Conservation (phyloP, 345 rosid genomes). For the Eucalyptus victrix region DNA sequence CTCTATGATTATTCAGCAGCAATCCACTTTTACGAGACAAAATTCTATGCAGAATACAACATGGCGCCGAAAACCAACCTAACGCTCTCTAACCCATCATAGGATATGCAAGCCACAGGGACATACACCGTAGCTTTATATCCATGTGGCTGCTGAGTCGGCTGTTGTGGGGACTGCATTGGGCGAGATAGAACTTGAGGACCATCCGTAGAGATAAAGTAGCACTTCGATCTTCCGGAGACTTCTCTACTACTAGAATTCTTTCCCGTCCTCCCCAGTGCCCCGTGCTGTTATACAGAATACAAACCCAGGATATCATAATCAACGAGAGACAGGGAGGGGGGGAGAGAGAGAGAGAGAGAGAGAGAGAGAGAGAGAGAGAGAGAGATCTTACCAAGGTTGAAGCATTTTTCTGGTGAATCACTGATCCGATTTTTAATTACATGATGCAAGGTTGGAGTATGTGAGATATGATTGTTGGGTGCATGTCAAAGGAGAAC, state of each 20-base stretch:
- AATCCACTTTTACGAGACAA: neutral
- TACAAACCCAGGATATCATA: neutral
- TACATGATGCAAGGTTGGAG: neutral
- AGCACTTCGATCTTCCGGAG: neutral
- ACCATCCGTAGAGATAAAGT: neutral
- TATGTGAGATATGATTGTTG: neutral
- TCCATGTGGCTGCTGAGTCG: neutral
- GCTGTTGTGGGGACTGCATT: neutral
- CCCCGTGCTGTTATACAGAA: neutral
- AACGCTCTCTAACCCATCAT: neutral
- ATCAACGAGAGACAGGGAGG: neutral
- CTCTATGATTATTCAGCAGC: neutral
- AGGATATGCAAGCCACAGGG: neutral
- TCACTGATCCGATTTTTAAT: neutral
- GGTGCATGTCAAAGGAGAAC: neutral
- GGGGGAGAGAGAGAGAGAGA: neutral
- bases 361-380: neutral
- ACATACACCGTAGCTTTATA: neutral
- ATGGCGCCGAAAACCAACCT: neutral
- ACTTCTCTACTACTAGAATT: neutral
- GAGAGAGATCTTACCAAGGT: neutral
- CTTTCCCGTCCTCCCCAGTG: neutral
- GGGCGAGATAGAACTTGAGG: neutral
- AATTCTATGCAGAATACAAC: neutral
- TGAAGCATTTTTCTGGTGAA: neutral